Evolutionary conservation across 768 basidiomycete genomes (phyloP), one percentile per base, ranked within the genome.

Genomic region (Hericium alpestre): DNA sequence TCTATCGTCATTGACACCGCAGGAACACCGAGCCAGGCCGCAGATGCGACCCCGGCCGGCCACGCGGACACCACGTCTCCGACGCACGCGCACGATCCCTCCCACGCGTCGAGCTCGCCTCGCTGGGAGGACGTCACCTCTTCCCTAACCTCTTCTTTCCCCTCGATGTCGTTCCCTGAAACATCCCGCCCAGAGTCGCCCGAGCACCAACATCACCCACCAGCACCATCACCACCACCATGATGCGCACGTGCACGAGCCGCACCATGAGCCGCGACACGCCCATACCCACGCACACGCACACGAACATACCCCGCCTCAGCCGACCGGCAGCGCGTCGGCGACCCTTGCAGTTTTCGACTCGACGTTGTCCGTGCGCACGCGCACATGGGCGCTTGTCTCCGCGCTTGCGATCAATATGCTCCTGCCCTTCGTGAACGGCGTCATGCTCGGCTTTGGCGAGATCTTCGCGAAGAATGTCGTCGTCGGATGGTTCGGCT

Each of bases 361-460:
- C 69, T 66, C 76, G 22, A 74, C 81, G 32, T 74, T 92, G 51
- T 81, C 86, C 39, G 74, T 75, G 52, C 80, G 79, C 60, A 85
- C 87, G 37, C 83, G 90, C 53, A 65, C 81, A 49, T 80, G 78
- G 41, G 87, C 90, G 9, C 67, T 90, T 53, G 69, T 85, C 55
- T 84, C 88, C 15, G 82, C 87, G 22, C 68, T 93, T 60, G 86
- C 87, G 25, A 88, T 95, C 67, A 94, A 95, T 67, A 67, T 95
- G 59, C 67, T 88, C 0, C 76, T 95, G 40, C 92, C 92, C 0
- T 95, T 95, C 69, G 79, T 95, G 9, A 95, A 94, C 61, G 93
- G 92, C 18, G 88, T 95, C 57, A 95, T 95, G 92, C 81, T 93
- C 53, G 92, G 92, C n/a, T 93, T 94, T 66, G 92, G 92, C 41